Base-by-base conservation (phyloP, 768 basidiomycete genomes). In the Pulveroboletus sp. region DNA sequence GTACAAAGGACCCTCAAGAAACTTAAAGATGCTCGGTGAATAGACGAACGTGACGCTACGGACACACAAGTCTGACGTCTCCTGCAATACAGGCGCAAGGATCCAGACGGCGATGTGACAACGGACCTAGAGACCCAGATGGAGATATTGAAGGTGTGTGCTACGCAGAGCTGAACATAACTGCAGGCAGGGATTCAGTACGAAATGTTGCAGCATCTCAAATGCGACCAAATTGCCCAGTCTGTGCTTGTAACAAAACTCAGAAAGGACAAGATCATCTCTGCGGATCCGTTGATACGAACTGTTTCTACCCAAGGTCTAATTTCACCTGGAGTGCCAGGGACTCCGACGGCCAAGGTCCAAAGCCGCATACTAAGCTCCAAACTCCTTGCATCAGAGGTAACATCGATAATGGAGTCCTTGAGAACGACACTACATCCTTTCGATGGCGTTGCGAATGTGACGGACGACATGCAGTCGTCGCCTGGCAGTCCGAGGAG, bases 1-100 rank as follows among this genome's bases (percentile, higher is more conserved):
- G 80, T 79, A 1, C 88, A 85, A 65, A 87, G 85, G 63, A 68
- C 86, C n/a, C 77, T 93, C 50, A 94, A 92, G 73, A 83, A 80
- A 67, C 70, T 93, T 24, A 92, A 88, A 65, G 76, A 73, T 22
- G 65, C 84, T 24, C 72, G 86, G 88, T 88, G 54, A 43, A 72
- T 53, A 24, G 2, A 24, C n/a, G 37, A 43, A n/a, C n/a, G 24
- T 34, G 30, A 26, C 13, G 8, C 9, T 46, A n/a, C n/a, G 17
- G 19, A 30, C 45, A 17, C 12, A 14, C 37, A 11, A 19, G 23
- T 6, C 32, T 60, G 14, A 56, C 38, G 19, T 38, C 27, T 38
- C 20, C 42, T 37, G 16, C 32, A 8, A 39, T 37, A 22, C 58
- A 62, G 78, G 55, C 62, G 62, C 58, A 75, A 74, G 50, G 63